Conservation (phyloP, 331 rosid genomes). For the Pyracantha coccinea region DNA sequence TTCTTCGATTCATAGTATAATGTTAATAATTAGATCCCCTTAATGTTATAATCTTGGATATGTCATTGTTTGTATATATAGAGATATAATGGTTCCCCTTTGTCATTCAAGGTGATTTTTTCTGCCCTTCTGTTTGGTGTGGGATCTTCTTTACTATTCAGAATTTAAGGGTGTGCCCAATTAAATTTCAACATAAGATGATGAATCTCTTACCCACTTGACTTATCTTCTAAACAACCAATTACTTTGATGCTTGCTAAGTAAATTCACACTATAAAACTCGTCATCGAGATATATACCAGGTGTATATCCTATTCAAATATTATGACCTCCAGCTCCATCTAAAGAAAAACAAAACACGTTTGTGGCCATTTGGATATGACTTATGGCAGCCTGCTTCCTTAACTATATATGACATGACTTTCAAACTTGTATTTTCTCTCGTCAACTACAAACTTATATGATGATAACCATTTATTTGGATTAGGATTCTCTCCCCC, state of each 20-base stretch:
- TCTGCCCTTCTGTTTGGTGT: not conserved
- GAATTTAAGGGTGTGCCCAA: not conserved
- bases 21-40: no score
- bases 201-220: not conserved
- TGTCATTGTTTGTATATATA: no score
- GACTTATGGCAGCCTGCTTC: no score
- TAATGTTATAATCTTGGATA: no score
- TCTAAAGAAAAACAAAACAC: not conserved
- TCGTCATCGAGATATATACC: not conserved
- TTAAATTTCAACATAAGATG: no score
- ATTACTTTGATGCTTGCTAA: not conserved
- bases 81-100: not conserved
- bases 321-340: not conserved
- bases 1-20: no score
- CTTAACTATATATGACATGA: no score
- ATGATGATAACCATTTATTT: not conserved
- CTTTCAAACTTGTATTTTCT: not conserved
- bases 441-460: not conserved
- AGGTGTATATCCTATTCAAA: no score
- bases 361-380: not conserved
- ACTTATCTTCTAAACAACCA: not conserved
- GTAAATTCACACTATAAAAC: not conserved
- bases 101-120: not conserved
- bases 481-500: no score
- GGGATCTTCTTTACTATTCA: not conserved